Base-by-base conservation (phyloP, 106 monocot species). In the Narthecium ossifragum region DNA sequence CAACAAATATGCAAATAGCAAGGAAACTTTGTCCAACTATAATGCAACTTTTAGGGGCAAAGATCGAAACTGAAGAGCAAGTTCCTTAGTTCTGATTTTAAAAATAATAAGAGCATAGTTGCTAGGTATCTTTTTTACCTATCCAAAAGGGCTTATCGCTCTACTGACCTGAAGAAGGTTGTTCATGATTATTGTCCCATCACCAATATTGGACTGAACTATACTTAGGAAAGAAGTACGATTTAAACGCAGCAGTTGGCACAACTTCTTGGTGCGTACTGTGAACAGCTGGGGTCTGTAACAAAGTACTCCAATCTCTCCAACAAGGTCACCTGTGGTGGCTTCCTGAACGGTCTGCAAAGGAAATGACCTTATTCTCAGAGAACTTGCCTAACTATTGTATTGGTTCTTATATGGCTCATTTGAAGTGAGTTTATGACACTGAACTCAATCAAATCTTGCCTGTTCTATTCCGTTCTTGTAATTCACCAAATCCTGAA, bases 261-360 rank as follows among this genome's bases (percentile, higher is more conserved):
- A 67, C 39, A 74, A 60, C 21, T 30, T 26, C 18, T 45, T 67
- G 7, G 73, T 74, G 6, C 73, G 66, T 1, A 47, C 64, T 3
- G 66, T 74, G 61, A 65, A 74, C 26, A 50, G 27, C 34, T 67
- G 73, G 1, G 67, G 66, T 36, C 51, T 67, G 31, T 67, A 64
- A 38, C 73, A 74, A 31, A 74, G 64, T 3, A 67, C 66, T 26
- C 67, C 67, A 17, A 67, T 60, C 34, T 73, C 73, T 10, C 73
- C 73, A 25, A 73, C 40, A 29, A 73, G 32, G 10, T 73, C 65
- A 8, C 73, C 73, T 48, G 55, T 22, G 27, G 30, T 38, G 30
- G 59, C 73, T 18, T 25, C 39, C 12, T 40, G 26, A 17, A 31
- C 46, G 31, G 66, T 51, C 73, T 73, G 51, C 37, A 7, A 41